phyloP scores from a whole-genome alignment of 202 grass and related monocot genomes.

The Brachypodium distachyon region DNA sequence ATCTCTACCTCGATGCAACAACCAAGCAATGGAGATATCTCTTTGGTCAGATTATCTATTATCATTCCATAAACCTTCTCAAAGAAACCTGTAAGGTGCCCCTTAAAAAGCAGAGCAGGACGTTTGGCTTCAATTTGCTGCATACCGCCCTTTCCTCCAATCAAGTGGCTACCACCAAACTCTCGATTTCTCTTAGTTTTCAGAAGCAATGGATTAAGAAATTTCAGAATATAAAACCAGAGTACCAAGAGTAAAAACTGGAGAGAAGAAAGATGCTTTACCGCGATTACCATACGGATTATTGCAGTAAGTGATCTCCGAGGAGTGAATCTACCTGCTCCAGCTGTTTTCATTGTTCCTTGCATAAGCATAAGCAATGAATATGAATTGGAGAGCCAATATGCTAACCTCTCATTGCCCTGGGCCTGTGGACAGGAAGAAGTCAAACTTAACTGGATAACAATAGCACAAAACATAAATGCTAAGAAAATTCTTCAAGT shows the following conservation, averaged over 20 bases:
- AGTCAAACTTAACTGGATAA: slow-evolving; percentile 6
- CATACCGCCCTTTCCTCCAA: slow-evolving; percentile 50
- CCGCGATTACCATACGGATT: neutral
- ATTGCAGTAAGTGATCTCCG: slow-evolving; percentile 47
- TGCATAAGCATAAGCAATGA: slow-evolving; percentile 75
- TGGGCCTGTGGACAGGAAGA: slow-evolving; percentile 40
- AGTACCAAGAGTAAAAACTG: neutral
- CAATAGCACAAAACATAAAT: neutral
- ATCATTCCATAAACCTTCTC: slow-evolving; percentile 96
- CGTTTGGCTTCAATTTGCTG: slow-evolving; percentile 87
- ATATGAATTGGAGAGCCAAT: slow-evolving; percentile 91
- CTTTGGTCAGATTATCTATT: slow-evolving; percentile 85
- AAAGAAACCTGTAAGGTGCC: slow-evolving; percentile 87
- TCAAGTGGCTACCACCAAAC: slow-evolving; percentile 48
- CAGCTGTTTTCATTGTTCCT: slow-evolving; percentile 78
- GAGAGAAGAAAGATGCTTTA: slow-evolving; percentile 26
- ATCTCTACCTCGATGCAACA: slow-evolving; percentile 71
- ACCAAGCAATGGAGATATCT: slow-evolving; percentile 85
- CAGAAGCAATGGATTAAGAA: slow-evolving; percentile 14
- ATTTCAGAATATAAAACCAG: neutral
- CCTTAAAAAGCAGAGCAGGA: slow-evolving; percentile 97
- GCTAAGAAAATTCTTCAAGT: too few relatives aligned
- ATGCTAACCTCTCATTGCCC: slow-evolving; percentile 64
- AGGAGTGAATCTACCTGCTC: slow-evolving; percentile 46
- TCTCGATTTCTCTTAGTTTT: slow-evolving; percentile 54